A percentile compares a stretch with the other conserved stretches of the same genome.
Evolutionary conservation across 306 rosid genomes (phyloP).

Genomic region (Begonia loranthoides): DNA sequence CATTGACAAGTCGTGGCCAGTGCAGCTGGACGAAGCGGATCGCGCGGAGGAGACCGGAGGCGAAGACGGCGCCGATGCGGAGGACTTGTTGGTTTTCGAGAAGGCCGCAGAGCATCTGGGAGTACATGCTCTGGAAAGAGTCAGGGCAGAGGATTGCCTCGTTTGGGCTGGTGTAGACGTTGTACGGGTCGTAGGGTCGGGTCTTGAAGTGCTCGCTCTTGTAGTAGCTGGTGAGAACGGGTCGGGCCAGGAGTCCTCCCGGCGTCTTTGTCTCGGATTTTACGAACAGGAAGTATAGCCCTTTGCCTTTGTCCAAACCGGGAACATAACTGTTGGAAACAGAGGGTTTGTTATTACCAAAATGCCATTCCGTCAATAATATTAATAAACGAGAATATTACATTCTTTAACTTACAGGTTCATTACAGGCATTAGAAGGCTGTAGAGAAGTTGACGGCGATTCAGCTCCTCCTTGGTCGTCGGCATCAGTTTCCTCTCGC

Average conservation of each 20-base stretch:
- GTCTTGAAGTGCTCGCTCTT: conserved; percentile 18
- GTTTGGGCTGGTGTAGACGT: conserved; percentile 35
- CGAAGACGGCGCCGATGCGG: conserved; percentile 38
- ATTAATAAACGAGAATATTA: too few relatives aligned
- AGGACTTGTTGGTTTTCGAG: conserved; percentile 25
- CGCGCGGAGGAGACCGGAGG: conserved; percentile 39
- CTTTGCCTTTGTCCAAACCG: conserved; percentile 32
- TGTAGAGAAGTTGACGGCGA: conserved; percentile 36
- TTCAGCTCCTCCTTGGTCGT: conserved; percentile 35
- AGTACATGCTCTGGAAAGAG: conserved; percentile 35
- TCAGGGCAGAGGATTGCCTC: conserved; percentile 40
- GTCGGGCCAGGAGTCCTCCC: conserved; percentile 37
- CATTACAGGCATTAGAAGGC: conserved; percentile 40
- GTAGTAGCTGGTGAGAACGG: too few relatives aligned
- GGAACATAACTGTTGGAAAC: conserved; percentile 23
- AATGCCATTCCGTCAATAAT: too few relatives aligned
- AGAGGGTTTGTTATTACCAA: too few relatives aligned
- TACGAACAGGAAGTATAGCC: conserved; percentile 26
- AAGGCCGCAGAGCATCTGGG: conserved; percentile 38
- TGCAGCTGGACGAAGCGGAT: conserved; percentile 35
- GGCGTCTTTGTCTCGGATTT: conserved; percentile 34
- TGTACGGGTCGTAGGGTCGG: conserved; percentile 39
- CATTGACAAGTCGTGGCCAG: conserved; percentile 30
- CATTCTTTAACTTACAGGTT: conserved; percentile 4
- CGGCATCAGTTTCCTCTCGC: too few relatives aligned